Conservation (phyloP, 495 filamentous ascomycete species). For the Clavariopsis aquatica region DNA sequence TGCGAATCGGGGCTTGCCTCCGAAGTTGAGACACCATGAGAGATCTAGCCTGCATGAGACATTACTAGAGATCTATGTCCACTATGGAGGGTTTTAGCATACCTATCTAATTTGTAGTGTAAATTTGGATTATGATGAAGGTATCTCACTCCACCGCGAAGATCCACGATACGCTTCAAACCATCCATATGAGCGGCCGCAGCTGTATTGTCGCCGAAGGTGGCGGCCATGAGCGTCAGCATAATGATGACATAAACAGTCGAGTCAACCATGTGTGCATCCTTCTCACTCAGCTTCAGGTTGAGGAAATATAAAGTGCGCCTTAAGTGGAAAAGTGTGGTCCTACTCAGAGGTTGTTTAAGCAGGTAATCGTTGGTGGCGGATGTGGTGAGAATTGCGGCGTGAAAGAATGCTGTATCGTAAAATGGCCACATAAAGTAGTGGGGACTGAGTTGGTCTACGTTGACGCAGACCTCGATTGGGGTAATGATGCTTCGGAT, state of each 20-base stretch:
- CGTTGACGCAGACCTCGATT: slow-evolving; percentile 1
- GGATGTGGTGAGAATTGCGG: slow-evolving; percentile 3
- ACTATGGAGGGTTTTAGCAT: neutral
- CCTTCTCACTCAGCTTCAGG: neutral
- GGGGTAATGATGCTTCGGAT: neutral
- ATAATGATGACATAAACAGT: slow-evolving; percentile 11
- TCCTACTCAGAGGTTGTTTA: neutral
- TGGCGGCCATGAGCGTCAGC: slow-evolving; percentile 2
- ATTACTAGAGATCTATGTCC: neutral
- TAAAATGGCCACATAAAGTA: slow-evolving; percentile 1
- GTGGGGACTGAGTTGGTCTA: neutral
- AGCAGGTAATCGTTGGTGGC: neutral
- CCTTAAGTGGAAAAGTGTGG: neutral
- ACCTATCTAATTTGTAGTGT: slow-evolving; percentile 19
- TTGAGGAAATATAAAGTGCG: slow-evolving; percentile 3
- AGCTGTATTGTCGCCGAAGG: neutral
- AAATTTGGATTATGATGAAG: neutral
- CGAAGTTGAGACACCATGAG: slow-evolving; percentile 1
- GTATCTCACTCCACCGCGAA: neutral
- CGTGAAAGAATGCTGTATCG: slow-evolving; percentile 10
- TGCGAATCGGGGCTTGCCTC: slow-evolving; percentile 5
- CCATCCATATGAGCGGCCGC: slow-evolving; percentile 7
- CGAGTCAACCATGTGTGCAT: neutral
- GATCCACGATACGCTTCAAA: slow-evolving; percentile 6
- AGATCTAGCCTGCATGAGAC: neutral